Percentiles rank a stretch among this genome's conserved stretches.
phyloP scores from a whole-genome alignment of 2,329 filamentous ascomycete species.

The Calonectria pteridis region DNA sequence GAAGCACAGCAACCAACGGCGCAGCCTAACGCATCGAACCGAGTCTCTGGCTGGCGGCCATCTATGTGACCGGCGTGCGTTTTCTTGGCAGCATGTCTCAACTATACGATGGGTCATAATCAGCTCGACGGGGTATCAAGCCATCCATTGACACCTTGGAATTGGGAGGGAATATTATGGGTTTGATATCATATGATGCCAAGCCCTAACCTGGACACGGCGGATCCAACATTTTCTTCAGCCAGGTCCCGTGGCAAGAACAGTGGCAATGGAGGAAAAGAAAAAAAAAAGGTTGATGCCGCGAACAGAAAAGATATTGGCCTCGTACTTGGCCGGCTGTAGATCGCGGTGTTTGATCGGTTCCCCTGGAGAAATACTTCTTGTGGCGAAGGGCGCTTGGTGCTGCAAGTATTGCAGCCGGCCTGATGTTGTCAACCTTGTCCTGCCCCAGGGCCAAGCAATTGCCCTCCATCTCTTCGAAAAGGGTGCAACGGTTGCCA shows the following conservation, averaged over 20 bases:
- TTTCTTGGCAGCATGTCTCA: constrained; percentile 28
- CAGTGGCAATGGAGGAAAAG: constrained; percentile 31
- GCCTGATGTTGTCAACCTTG: constrained; percentile 19
- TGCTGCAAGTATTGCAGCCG: constrained; percentile 2
- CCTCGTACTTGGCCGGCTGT: constrained; percentile 16
- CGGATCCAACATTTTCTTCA: not conserved
- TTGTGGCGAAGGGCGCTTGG: constrained; percentile 34
- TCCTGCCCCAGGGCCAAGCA: constrained; percentile 8
- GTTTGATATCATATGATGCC: constrained; percentile 23
- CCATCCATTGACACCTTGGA: constrained; percentile 9
- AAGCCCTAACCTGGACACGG: constrained; percentile 9
- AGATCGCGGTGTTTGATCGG: constrained; percentile 32
- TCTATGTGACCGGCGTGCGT: constrained; percentile 15
- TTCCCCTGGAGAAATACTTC: constrained; percentile 25
- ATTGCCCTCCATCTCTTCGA: not conserved
- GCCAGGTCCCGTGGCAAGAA: constrained; percentile 11
- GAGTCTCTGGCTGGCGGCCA: constrained; percentile 26
- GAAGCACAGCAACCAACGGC: constrained; percentile 25
- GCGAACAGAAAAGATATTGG: constrained; percentile 23
- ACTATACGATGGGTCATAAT: constrained; percentile 22
- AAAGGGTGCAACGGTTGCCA: constrained; percentile 39
- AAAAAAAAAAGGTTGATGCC: constrained; percentile 27
- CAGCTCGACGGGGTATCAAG: constrained; percentile 13
- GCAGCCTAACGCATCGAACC: constrained; percentile 23
- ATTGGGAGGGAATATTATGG: not conserved